These are phyloP conservation scores for Crataegus laevigata DNA, from an alignment of 306 rosid species.

Conservation along the genomic window DNA sequence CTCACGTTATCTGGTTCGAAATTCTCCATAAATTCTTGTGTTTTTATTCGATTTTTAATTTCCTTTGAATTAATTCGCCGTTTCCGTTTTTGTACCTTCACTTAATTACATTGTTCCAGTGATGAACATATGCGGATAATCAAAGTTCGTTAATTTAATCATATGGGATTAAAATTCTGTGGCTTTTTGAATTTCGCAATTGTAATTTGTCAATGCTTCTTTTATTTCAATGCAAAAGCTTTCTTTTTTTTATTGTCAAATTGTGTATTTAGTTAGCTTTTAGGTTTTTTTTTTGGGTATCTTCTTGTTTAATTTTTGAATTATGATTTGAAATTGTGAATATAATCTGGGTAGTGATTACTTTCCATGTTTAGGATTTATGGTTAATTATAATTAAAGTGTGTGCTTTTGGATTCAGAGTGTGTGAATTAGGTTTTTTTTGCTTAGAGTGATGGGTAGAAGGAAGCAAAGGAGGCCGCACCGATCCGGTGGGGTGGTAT, in stretches of 20 bases:
- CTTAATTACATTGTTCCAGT: neutral
- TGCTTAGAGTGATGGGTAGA: constrained; percentile 62
- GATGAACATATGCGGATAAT: neutral
- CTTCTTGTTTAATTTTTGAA: neutral
- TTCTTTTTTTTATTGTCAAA: neutral
- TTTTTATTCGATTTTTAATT: neutral
- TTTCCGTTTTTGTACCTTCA: neutral
- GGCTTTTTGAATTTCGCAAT: neutral
- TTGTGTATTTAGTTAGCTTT: neutral
- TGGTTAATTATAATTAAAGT: neutral
- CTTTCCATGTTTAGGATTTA: neutral
- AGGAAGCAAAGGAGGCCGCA: constrained; percentile 64
- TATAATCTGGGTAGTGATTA: neutral
- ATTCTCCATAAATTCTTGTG: neutral
- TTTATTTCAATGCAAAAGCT: neutral
- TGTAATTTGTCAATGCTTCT: neutral
- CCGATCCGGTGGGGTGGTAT: constrained; percentile 46
- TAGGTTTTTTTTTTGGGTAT: neutral
- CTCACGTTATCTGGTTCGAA: neutral
- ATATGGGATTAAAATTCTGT: neutral
- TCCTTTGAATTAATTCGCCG: neutral
- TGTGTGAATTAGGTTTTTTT: neutral
- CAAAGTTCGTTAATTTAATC: neutral
- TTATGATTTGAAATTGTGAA: neutral
- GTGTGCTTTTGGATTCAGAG: neutral